These are phyloP conservation scores for Xylaria bambusicola DNA, from an alignment of 495 filamentous ascomycete species.

Conservation along the genomic window DNA sequence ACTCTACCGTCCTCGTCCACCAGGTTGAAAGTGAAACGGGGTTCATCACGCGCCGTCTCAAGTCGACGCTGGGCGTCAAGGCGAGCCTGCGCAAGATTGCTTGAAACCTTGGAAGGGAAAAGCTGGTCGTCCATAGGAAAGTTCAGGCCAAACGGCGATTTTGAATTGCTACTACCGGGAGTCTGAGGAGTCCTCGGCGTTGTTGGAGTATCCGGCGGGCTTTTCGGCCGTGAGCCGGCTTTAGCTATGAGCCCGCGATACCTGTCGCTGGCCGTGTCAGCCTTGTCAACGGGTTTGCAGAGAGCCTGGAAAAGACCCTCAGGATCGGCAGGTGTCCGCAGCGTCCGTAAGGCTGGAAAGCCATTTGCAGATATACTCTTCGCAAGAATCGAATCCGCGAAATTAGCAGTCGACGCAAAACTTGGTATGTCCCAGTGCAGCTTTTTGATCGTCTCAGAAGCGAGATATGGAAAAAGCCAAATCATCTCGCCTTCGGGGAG, in stretches of 20 bases:
- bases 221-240: slow-evolving; percentile 23
- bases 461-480: slow-evolving; percentile 67
- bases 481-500: slow-evolving; percentile 62
- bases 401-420: slow-evolving; percentile 39
- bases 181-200: slow-evolving; percentile 31
- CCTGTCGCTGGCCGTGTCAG: slow-evolving; percentile 40
- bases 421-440: slow-evolving; percentile 82
- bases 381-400: slow-evolving; percentile 71
- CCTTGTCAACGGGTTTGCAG: slow-evolving; percentile 57
- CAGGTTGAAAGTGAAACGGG: slow-evolving; percentile 55
- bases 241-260: slow-evolving; percentile 37
- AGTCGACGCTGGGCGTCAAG: slow-evolving; percentile 59
- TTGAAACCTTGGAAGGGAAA: slow-evolving; percentile 38
- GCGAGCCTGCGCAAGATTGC: slow-evolving; percentile 52
- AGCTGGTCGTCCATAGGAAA: slow-evolving; percentile 33
- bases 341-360: slow-evolving; percentile 67
- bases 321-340: slow-evolving; percentile 75
- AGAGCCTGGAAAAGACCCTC: slow-evolving; percentile 71
- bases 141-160: slow-evolving; percentile 25
- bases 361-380: slow-evolving; percentile 67
- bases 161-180: slow-evolving; percentile 22
- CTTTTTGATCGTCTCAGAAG: slow-evolving; percentile 63
- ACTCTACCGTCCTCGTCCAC: slow-evolving; percentile 52
- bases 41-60: slow-evolving; percentile 53
- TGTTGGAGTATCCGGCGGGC: slow-evolving; percentile 26